These are phyloP conservation scores for Fagopyrum esculentum DNA, from an alignment of 148 eudicot genomes.

Conservation along the genomic window DNA sequence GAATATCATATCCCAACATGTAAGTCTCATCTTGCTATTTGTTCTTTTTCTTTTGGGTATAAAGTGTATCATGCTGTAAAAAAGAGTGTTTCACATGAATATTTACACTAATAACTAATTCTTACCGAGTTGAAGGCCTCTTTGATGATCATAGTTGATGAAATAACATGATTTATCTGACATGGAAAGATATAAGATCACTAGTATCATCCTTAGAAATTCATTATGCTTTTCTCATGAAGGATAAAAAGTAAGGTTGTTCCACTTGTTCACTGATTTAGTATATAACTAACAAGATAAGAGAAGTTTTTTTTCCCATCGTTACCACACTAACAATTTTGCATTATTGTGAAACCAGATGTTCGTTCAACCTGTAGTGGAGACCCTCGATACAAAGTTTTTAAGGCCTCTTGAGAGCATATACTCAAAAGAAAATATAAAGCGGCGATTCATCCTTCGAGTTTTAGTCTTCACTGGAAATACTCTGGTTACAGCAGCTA, in stretches of 20 bases:
- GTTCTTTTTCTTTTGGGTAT: neutral
- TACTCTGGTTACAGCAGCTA: constrained; percentile 49
- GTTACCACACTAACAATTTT: neutral
- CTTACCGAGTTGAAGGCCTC: neutral
- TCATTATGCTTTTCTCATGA: neutral
- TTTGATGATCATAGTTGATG: neutral
- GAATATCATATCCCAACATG: constrained; percentile 55
- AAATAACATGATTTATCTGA: neutral
- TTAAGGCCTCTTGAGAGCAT: constrained; percentile 31
- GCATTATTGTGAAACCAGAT: constrained; percentile 24
- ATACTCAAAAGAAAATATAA: constrained; percentile 41
- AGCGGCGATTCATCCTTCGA: constrained; percentile 35
- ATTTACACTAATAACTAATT: neutral
- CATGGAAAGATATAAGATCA: neutral
- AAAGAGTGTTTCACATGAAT: neutral
- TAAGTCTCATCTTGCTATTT: constrained; percentile 15
- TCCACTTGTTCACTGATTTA: neutral
- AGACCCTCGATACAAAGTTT: constrained; percentile 50
- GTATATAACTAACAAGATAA: neutral
- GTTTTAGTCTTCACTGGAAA: constrained; percentile 35
- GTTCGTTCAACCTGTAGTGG: constrained; percentile 51
- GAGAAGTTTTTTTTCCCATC: neutral
- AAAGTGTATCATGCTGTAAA: no score
- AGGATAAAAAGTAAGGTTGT: neutral
- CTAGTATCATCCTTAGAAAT: neutral